Conservation (phyloP, 2,329 filamentous ascomycete genomes). For the Pseudocercospora ulei region DNA sequence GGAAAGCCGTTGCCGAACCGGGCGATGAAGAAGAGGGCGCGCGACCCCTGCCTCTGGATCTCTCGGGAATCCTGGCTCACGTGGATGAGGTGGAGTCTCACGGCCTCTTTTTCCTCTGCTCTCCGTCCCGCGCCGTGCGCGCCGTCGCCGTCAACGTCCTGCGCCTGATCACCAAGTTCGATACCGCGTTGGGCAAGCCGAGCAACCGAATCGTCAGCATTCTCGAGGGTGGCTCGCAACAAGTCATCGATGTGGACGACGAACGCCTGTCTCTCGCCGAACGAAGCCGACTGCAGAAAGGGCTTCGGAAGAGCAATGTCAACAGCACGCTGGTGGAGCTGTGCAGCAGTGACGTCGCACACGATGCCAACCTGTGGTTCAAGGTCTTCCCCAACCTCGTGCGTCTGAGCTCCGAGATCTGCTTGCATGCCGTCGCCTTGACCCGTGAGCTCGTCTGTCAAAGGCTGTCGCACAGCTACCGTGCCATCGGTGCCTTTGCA, state of each 20-base stretch:
- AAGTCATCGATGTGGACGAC: conserved; percentile 85
- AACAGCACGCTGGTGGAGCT: conserved; percentile 84
- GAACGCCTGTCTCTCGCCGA: conserved; percentile 87
- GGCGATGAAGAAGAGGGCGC: conserved; percentile 48
- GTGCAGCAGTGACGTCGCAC: conserved; percentile 88
- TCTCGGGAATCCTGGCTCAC: conserved; percentile 81
- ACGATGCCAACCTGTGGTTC: conserved; percentile 92
- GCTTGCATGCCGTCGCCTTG: conserved; percentile 80
- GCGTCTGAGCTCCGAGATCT: conserved; percentile 78
- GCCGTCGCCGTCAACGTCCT: conserved; percentile 87
- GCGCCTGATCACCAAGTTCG: conserved; percentile 85
- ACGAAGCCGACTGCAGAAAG: conserved; percentile 80
- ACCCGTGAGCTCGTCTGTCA: conserved; percentile 88
- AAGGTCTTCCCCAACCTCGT: conserved; percentile 96
- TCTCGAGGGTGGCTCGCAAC: conserved; percentile 76
- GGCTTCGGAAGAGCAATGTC: conserved; percentile 71
- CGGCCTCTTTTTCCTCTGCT: conserved; percentile 93
- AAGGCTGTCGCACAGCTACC: conserved; percentile 85
- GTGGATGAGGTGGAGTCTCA: conserved; percentile 96
- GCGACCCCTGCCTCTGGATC: conserved; percentile 49
- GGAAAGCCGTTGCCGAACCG: conserved; percentile 57
- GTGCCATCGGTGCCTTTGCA: conserved; percentile 66
- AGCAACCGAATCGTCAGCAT: conserved; percentile 77
- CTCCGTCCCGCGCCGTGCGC: conserved; percentile 80
- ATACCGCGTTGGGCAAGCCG: conserved; percentile 70